These are phyloP conservation scores for Psilocybe azurescens DNA, from an alignment of 768 basidiomycete genomes.

Conservation along the genomic window DNA sequence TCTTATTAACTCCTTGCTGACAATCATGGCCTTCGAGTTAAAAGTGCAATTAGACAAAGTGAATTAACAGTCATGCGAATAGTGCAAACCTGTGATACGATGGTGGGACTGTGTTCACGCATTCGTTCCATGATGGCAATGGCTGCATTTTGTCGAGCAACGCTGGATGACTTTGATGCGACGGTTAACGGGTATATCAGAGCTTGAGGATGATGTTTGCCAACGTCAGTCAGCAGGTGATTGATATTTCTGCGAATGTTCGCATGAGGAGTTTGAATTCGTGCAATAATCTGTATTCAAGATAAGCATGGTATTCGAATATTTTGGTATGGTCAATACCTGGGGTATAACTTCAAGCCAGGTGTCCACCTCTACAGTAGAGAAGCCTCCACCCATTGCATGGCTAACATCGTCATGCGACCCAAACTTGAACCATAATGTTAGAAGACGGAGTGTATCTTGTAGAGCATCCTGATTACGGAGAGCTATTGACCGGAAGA, in stretches of 20 bases:
- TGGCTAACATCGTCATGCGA: too few species aligned
- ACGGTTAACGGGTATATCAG: constrained; percentile 96
- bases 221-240: constrained; percentile 87
- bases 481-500: too few species aligned
- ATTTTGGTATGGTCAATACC: constrained; percentile 45
- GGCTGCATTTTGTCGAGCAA: constrained; percentile 81
- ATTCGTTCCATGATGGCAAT: constrained; percentile 89
- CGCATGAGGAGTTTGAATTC: constrained; percentile 91
- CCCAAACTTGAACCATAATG: too few species aligned
- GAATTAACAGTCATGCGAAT: neutral
- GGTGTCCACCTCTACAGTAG: constrained; percentile 91
- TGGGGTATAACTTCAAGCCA: constrained; percentile 99
- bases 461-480: too few species aligned
- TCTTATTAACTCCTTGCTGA: constrained; percentile 94
- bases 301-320: neutral
- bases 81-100: constrained; percentile 82
- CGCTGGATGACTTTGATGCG: constrained; percentile 93
- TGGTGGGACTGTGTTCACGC: constrained; percentile 85
- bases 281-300: constrained; percentile 84
- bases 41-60: neutral
- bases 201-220: constrained; percentile 96
- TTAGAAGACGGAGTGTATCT: too few species aligned
- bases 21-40: constrained; percentile 68
- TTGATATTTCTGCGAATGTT: constrained; percentile 92
- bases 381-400: constrained; percentile 87